Conservation (phyloP, 2,329 filamentous ascomycete genomes). For the Epichloe bromicola region DNA sequence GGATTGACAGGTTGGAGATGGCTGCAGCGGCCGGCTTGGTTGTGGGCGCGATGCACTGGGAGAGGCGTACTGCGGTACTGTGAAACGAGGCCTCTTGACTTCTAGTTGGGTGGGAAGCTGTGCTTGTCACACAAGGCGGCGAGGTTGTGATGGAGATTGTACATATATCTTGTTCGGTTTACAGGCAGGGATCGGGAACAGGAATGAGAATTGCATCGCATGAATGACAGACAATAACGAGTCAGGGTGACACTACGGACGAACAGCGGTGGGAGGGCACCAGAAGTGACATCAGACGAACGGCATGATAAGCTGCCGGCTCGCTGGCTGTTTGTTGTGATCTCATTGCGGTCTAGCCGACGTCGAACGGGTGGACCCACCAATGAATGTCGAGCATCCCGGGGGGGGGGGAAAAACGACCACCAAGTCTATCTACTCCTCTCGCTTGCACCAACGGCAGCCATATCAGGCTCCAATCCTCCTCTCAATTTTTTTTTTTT, state of each 20-base stretch:
- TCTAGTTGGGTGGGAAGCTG: constrained; percentile 3
- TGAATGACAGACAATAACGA: constrained; percentile 5
- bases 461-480: not conserved
- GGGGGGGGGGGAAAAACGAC: not conserved
- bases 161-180: constrained; percentile 28
- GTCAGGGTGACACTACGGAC: not conserved
- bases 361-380: not conserved
- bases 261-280: not conserved
- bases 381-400: too few species aligned
- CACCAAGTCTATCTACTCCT: not conserved
- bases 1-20: constrained; percentile 26
- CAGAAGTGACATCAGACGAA: not conserved
- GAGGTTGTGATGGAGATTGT: constrained; percentile 23
- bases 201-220: constrained; percentile 20
- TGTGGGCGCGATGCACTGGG: constrained; percentile 3
- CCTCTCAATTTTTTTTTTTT: too few species aligned
- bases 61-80: not conserved
- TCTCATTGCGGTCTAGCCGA: not conserved
- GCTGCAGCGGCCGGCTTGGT: constrained; percentile 9
- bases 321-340: not conserved
- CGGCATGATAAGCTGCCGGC: not conserved
- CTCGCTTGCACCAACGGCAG: not conserved
- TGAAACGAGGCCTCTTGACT: constrained; percentile 2
- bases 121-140: not conserved
- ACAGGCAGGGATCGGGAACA: constrained; percentile 15